These are phyloP conservation scores for Sporothrix humicola DNA, from an alignment of 2,329 filamentous ascomycete species.

Conservation along the genomic window DNA sequence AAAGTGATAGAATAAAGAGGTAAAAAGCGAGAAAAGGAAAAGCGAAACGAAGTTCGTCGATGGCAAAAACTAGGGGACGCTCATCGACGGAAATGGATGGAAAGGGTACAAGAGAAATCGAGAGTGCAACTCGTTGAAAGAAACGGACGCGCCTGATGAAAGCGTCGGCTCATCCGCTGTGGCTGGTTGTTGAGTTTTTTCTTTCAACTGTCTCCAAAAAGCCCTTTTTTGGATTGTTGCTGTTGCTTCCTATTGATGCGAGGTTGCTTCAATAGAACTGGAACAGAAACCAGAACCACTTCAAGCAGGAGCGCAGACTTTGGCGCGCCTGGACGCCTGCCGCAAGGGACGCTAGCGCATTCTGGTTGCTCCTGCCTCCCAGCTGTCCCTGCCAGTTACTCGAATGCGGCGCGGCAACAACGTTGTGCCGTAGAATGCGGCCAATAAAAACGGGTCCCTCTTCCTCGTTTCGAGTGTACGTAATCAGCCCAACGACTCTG, in stretches of 20 bases:
- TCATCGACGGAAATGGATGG: constrained; percentile 1
- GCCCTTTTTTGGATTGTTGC: not conserved
- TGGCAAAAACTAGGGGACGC: not conserved
- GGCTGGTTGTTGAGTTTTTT: constrained; percentile 15
- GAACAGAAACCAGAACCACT: not conserved
- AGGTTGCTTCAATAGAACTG: not conserved
- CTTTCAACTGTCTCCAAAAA: not conserved
- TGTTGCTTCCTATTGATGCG: not conserved
- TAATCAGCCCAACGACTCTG: not conserved
- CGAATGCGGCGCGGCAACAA: constrained; percentile 20
- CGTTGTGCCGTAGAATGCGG: not conserved
- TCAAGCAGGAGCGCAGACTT: constrained; percentile 20
- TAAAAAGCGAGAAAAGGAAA: not conserved
- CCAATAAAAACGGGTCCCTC: constrained; percentile 7
- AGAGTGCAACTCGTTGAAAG: constrained; percentile 10
- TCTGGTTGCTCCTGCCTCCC: constrained; percentile 23
- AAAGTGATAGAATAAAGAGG: not conserved
- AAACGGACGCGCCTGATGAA: constrained; percentile 27
- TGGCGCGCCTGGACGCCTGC: constrained; percentile 21
- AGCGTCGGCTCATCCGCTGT: constrained; percentile 11
- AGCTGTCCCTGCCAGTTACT: not conserved
- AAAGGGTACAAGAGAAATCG: not conserved
- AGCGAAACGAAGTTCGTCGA: not conserved
- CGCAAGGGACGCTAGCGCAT: constrained; percentile 11
- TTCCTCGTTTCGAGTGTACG: not conserved